Base-by-base conservation (phyloP, 1,284 basidiomycete genomes). In the Psilocybe mexicana region DNA sequence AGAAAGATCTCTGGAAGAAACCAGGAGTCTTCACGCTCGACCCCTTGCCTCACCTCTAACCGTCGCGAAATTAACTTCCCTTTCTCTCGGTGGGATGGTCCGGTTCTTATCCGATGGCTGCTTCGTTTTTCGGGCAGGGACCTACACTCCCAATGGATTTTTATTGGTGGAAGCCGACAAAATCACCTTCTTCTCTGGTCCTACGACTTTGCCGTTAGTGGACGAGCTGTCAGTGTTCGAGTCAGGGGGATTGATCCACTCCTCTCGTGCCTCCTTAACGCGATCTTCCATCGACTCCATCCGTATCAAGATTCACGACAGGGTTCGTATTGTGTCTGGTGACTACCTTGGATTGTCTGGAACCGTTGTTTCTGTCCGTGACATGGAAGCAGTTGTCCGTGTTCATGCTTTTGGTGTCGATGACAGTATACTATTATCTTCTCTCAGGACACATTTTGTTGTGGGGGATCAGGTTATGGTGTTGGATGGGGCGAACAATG, bases 401-500 rank as follows among this genome's bases (percentile, higher is more conserved):
- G 6, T 59, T 6, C 33, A 47, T 2, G 50, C 57, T 1, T 48
- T 51, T 36, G 48, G 50, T 30, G 2, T 59, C 2, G 33, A 11
- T 1, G 42, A 38, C 11, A 10, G 14, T 24, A 42, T 59, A 4
- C 14, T 43, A 2, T 11, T 7, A 2, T 23, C 28, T 1, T 3
- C 38, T 14, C 5, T 59, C 0, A 43, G 54, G 25, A 28, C 12
- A 4, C 43, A 23, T 4, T 55, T 33, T 28, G 26, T 10, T 26
- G 35, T 52, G 26, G 58, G 58, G 4, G 58, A 59, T 43, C 12
- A 52, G 11, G 43, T 59, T 2, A 43, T 25, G 24, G 33, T 52
- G 2, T 7, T 55, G 8, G 18, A 44, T n/a, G 53, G 53, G 2
- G 18, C 35, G 2, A 14, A 42, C 8, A 45, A 46, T 5, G 58